Percentiles rank a stretch among this genome's conserved stretches.
phyloP scores from a whole-genome alignment of 163 green algal species.

The Scenedesmus sp. region DNA sequence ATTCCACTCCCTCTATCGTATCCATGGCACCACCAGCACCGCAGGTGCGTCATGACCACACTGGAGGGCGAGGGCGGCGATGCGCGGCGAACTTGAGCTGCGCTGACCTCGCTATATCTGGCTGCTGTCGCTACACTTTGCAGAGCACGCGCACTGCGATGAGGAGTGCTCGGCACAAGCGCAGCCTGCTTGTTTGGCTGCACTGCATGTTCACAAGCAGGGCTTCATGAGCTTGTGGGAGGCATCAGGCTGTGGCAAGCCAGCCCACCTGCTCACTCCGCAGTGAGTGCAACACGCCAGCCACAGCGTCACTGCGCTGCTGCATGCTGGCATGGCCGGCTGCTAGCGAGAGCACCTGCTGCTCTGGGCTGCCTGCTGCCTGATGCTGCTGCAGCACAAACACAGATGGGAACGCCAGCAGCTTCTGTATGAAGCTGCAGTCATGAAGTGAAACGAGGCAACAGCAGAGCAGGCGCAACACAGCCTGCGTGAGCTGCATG shows the following conservation, averaged over 20 bases:
- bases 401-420: conserved; percentile 55
- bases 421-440: conserved; percentile 60
- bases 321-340: background rate
- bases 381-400: conserved; percentile 49
- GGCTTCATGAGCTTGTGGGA: no score
- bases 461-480: background rate
- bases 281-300: background rate
- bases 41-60: no score
- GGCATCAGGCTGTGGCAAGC: no score
- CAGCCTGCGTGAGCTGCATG: background rate
- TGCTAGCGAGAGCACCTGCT: background rate
- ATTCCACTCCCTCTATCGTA: no score
- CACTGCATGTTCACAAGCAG: background rate
- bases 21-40: no score
- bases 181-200: background rate
- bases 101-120: no score
- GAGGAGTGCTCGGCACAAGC: background rate
- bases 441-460: background rate
- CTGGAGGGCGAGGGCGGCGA: no score
- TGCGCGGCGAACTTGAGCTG: no score
- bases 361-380: background rate
- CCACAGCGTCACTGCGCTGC: background rate
- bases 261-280: background rate
- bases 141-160: no score
- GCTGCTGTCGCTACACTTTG: no score